A percentile compares a stretch with the other conserved stretches of the same genome.
Conservation (phyloP, 768 basidiomycete species). For the Tricholoma furcatifolium region DNA sequence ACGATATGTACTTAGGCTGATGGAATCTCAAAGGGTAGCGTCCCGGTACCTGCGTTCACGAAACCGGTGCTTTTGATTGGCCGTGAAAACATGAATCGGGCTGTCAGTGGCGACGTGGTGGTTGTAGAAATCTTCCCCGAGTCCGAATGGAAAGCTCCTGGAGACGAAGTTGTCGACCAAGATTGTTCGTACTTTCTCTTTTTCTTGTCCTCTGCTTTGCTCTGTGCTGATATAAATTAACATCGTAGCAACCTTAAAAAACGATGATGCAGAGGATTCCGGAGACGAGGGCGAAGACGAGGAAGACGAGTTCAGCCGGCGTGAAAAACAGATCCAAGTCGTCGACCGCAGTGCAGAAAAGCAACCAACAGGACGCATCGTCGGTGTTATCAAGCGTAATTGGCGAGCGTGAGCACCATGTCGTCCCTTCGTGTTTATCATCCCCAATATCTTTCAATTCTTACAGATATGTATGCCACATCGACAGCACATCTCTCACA, state of each 20-base stretch:
- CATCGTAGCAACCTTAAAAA: conserved; percentile 66
- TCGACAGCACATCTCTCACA: conserved; percentile 86
- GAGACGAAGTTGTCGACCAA: conserved; percentile 92
- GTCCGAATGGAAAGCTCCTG: conserved; percentile 89
- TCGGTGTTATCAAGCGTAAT: conserved; percentile 92
- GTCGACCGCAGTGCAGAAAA: conserved; percentile 49
- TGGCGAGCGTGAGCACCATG: conserved; percentile 77
- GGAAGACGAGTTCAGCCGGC: conserved; percentile 33
- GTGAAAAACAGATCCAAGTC: conserved; percentile 43
- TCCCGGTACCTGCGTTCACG: conserved; percentile 66
- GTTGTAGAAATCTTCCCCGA: conserved; percentile 86
- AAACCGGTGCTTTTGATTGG: conserved; percentile 86
- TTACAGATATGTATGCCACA: conserved; percentile 86
- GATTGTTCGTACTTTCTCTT: conserved; percentile 53
- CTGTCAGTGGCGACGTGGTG: conserved; percentile 91
- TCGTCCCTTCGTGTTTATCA: conserved; percentile 4
- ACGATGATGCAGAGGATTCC: conserved; percentile 84
- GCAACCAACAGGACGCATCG: conserved; percentile 89
- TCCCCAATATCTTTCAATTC: background rate
- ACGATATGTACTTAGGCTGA: background rate
- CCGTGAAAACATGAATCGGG: conserved; percentile 92
- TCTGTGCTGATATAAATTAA: background rate
- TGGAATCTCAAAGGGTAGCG: conserved; percentile 59
- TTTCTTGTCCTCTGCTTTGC: background rate
- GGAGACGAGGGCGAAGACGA: conserved; percentile 54